Evolutionary conservation across 148 eudicot species (phyloP).

Genomic region (Hydrangea macrophylla): DNA sequence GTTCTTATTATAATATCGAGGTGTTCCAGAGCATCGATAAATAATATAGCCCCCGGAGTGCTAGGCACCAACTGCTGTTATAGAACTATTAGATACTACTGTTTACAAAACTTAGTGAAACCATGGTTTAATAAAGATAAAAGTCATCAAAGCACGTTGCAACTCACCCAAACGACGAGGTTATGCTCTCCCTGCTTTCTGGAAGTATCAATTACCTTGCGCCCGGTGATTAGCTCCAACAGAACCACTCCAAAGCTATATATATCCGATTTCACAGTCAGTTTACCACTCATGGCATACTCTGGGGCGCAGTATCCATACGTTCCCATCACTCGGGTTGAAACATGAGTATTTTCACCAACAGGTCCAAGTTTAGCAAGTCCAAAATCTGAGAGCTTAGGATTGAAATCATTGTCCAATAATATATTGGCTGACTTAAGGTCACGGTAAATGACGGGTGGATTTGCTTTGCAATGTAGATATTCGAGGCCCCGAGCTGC

Average conservation of each 20-base stretch:
- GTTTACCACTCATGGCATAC: constrained; percentile 82
- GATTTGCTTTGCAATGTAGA: constrained; percentile 75
- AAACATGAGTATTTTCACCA: constrained; percentile 80
- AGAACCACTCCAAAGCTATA: constrained; percentile 88
- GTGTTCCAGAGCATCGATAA: too few species aligned
- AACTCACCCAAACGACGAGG: constrained; percentile 73
- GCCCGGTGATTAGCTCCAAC: constrained; percentile 78
- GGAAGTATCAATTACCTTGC: constrained; percentile 51
- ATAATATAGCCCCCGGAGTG: too few species aligned
- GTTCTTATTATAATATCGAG: too few species aligned
- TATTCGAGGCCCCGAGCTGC: constrained; percentile 80
- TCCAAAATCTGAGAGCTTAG: constrained; percentile 85
- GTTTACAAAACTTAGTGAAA: background rate
- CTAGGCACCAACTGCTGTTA: too few species aligned
- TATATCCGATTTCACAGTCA: constrained; percentile 72
- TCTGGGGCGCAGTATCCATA: constrained; percentile 93
- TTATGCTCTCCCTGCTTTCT: constrained; percentile 49
- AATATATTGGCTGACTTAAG: constrained; percentile 83
- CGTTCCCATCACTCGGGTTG: constrained; percentile 91
- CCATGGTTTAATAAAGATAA: background rate
- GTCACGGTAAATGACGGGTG: constrained; percentile 94
- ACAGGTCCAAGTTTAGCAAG: constrained; percentile 88
- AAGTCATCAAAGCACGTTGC: background rate
- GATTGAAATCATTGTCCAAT: constrained; percentile 63
- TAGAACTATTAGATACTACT: background rate